Base-by-base conservation (phyloP, 306 rosid species). In the Fagus crenata region DNA sequence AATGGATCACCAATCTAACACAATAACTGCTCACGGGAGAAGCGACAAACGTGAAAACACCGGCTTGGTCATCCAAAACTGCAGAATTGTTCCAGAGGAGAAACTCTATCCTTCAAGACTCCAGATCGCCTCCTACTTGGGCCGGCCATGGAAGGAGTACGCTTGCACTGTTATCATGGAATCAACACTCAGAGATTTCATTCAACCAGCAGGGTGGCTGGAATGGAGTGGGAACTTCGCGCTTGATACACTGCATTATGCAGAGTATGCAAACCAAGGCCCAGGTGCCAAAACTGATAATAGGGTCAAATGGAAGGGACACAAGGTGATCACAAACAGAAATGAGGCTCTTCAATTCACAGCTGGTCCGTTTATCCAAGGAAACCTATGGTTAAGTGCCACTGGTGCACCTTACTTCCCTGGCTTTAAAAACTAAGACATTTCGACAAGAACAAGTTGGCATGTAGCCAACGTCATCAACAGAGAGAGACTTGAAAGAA, bases 11-110 rank as follows among this genome's bases (percentile, higher is more conserved):
- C 97, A 93, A 28, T 2, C 68, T 14, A 89, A 89, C 78, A 82
- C 85, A 0, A 76, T 90, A 5, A 88, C 93, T 0, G 93, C 97
- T 0, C 92, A 89, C 0, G 96, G 92, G 0, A 80, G 90, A 9
- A 0, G 0, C 0, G 1, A 12, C 4, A 15, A 4, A 53, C 80
- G 46, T 13, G 71, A 84, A 56, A 5, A 37, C 0, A 73, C 76
- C 0, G 85, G 79, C 49, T 5, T 81, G 12, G 81, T 81, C 6
- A 67, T 81, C 76, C 83, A 85, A 39, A 84, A 80, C 71, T 77
- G 87, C 82, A 81, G 18, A 31, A 81, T 84, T 15, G 77, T 63
- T 39, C 82, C 82, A 0, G 82, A 81, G 32, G 13, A 28, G 15
- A 17, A 1, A 37, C 65, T 77, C 6, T 33, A 42, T 37, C 82